phyloP scores from a whole-genome alignment of 495 filamentous ascomycete genomes.

The Xylaria sp. region DNA sequence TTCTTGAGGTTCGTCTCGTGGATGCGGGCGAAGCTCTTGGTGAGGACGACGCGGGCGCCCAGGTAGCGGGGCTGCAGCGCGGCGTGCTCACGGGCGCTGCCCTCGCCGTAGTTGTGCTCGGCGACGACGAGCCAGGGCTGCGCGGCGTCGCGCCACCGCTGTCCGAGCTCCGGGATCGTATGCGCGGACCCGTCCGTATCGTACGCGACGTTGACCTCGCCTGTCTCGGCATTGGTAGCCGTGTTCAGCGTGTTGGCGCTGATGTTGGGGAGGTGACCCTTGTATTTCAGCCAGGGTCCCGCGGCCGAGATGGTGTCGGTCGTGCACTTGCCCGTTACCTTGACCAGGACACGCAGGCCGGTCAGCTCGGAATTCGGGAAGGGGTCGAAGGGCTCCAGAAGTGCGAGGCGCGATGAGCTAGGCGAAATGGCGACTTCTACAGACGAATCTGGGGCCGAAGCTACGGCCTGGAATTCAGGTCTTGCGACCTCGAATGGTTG shows the following conservation, averaged over 20 bases:
- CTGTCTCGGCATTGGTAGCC: constrained; percentile 88
- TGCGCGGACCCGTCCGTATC: constrained; percentile 71
- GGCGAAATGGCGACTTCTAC: constrained; percentile 79
- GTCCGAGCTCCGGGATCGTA: constrained; percentile 84
- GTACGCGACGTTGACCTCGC: constrained; percentile 89
- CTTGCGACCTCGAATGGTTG: constrained; percentile 83
- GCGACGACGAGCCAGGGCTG: constrained; percentile 90
- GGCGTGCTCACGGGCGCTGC: constrained; percentile 92
- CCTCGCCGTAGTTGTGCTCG: constrained; percentile 98
- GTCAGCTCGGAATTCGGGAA: constrained; percentile 80
- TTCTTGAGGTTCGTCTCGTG: constrained; percentile 99
- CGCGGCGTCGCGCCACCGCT: constrained; percentile 75
- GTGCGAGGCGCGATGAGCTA: constrained; percentile 83
- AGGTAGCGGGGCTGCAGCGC: constrained; percentile 96
- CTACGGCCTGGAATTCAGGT: constrained; percentile 73
- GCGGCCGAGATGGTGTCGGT: constrained; percentile 98
- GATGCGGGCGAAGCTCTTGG: constrained; percentile 93
- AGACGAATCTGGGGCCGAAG: constrained; percentile 69
- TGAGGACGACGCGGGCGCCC: constrained; percentile 84
- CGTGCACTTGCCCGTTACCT: constrained; percentile 96
- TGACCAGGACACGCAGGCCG: constrained; percentile 82
- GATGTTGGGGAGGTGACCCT: constrained; percentile 98
- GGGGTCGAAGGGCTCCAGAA: constrained; percentile 87
- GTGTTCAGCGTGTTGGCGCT: constrained; percentile 94
- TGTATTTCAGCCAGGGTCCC: constrained; percentile 98